Conservation (phyloP, 2,329 filamentous ascomycete species). For the Penicillium digitatum region DNA sequence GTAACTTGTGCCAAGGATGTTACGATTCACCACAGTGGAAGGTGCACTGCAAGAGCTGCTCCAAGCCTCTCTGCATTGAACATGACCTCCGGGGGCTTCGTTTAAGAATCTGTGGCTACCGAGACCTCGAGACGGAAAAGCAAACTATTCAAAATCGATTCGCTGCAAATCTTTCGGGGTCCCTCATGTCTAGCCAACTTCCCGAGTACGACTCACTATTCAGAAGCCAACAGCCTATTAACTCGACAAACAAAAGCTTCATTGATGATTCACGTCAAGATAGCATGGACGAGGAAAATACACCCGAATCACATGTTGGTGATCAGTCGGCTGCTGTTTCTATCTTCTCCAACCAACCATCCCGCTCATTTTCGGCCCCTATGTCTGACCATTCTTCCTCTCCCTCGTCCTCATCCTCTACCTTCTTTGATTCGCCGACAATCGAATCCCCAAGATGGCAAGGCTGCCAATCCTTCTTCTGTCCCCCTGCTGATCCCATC, state of each 20-base stretch:
- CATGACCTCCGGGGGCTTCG: constrained; percentile 57
- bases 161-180: constrained; percentile 15
- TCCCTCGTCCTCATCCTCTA: constrained; percentile 40
- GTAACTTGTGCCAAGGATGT: constrained; percentile 56
- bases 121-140: constrained; percentile 52
- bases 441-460: constrained; percentile 41
- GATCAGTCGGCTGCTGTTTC: constrained; percentile 19
- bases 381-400: constrained; percentile 41
- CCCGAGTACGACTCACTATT: constrained; percentile 30
- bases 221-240: constrained; percentile 27
- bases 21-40: constrained; percentile 58
- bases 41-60: constrained; percentile 56
- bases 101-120: constrained; percentile 55
- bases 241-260: constrained; percentile 36
- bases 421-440: constrained; percentile 34
- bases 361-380: constrained; percentile 38
- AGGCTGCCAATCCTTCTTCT: constrained; percentile 49
- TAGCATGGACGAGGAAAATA: constrained; percentile 24
- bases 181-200: constrained; percentile 14
- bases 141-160: constrained; percentile 35
- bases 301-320: constrained; percentile 17
- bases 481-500: constrained; percentile 28
- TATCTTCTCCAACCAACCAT: constrained; percentile 27
- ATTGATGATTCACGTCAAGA: constrained; percentile 33
- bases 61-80: constrained; percentile 56